Conservation (phyloP, 768 basidiomycete species). For the Tubosaeta sp. region DNA sequence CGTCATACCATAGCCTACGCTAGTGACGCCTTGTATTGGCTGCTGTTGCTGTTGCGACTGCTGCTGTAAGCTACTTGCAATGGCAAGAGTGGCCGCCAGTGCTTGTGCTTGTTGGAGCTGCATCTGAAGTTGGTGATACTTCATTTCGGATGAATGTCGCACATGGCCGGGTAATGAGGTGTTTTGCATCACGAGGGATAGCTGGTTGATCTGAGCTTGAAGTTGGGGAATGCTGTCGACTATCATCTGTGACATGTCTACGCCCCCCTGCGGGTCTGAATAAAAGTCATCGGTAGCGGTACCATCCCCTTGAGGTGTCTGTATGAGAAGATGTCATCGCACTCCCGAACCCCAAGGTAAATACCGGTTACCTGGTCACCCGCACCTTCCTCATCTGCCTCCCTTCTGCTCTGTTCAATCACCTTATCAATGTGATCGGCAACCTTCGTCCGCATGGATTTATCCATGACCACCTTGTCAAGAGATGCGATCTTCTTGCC, state of each 20-base stretch:
- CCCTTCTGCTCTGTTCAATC: conserved; percentile 73
- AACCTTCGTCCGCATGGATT: conserved; percentile 72
- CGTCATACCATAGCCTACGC: conserved; percentile 40
- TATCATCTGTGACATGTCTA: conserved; percentile 69
- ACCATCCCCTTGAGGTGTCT: conserved; percentile 25
- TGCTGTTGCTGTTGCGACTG: conserved; percentile 41
- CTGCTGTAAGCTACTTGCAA: conserved; percentile 52
- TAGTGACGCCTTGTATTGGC: conserved; percentile 30
- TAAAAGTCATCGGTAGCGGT: conserved; percentile 62
- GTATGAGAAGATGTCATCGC: conserved; percentile 4
- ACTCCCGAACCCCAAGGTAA: not conserved
- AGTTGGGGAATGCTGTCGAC: conserved; percentile 74
- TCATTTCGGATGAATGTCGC: conserved; percentile 77
- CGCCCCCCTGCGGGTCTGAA: conserved; percentile 64
- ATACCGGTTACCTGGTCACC: conserved; percentile 34
- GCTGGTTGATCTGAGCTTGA: conserved; percentile 81
- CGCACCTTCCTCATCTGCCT: conserved; percentile 45
- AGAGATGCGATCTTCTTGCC: conserved; percentile 82
- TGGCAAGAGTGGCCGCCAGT: conserved; percentile 59
- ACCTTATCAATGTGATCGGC: conserved; percentile 77
- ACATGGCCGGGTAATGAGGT: conserved; percentile 65
- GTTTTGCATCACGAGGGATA: conserved; percentile 77
- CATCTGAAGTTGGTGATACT: conserved; percentile 75
- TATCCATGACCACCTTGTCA: conserved; percentile 82
- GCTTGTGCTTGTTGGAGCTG: conserved; percentile 78